These are phyloP conservation scores for Pythium sp. DNA, from an alignment of 352 stramenopile species.

Conservation along the genomic window DNA sequence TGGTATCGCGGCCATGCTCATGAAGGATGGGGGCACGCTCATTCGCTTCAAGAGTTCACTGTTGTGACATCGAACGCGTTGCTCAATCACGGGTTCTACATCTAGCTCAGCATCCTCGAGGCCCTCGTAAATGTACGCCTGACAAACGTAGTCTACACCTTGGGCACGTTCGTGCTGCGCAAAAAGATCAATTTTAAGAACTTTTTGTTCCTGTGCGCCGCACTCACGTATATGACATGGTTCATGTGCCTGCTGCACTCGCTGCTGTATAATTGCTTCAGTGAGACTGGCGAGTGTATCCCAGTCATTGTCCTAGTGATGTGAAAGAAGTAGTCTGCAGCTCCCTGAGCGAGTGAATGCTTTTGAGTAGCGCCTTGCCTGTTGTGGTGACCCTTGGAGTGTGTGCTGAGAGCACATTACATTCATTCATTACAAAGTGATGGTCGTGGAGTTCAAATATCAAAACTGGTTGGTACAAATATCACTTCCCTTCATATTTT, in stretches of 20 bases:
- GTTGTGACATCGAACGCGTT: conserved; percentile 10
- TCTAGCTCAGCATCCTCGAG: conserved; percentile 15
- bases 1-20: conserved; percentile 5
- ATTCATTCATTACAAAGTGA: conserved; percentile 3
- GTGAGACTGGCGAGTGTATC: conserved; percentile 1
- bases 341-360: neutral
- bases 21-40: neutral
- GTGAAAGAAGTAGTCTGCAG: neutral
- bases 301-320: neutral
- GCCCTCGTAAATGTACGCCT: conserved; percentile 15
- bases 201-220: conserved; percentile 19
- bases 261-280: conserved; percentile 1
- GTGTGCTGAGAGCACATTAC: conserved; percentile 1
- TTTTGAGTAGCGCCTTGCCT: conserved; percentile 2
- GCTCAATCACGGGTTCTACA: conserved; percentile 20
- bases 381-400: neutral
- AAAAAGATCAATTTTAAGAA: conserved; percentile 15
- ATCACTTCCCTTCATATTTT: too few species aligned
- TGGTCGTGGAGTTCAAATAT: conserved; percentile 1
- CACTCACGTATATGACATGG: conserved; percentile 17
- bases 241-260: conserved; percentile 11
- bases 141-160: conserved; percentile 15
- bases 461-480: conserved; percentile 2
- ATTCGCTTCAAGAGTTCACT: conserved; percentile 14
- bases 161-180: conserved; percentile 17